These are phyloP conservation scores for Phyllosticta citriasiana DNA, from an alignment of 2,329 filamentous ascomycete species.

Conservation along the genomic window DNA sequence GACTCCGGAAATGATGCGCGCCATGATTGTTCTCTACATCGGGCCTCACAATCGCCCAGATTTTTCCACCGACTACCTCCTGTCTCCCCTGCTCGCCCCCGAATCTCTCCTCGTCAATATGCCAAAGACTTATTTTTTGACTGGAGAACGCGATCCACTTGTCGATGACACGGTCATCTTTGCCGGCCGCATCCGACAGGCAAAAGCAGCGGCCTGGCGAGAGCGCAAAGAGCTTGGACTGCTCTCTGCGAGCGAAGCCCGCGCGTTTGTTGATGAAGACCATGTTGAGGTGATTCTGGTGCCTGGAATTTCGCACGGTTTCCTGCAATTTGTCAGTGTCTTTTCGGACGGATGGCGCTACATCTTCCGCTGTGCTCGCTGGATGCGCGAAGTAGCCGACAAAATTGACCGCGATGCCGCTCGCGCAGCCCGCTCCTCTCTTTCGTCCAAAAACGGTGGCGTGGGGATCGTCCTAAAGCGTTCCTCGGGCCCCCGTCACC, in stretches of 20 bases:
- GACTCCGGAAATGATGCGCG: constrained; percentile 95
- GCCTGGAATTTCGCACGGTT: constrained; percentile 85
- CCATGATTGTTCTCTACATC: constrained; percentile 97
- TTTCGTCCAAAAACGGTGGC: neutral
- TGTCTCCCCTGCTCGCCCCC: constrained; percentile 83
- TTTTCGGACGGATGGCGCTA: constrained; percentile 89
- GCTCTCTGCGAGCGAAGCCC: constrained; percentile 39
- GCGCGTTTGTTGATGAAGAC: constrained; percentile 58
- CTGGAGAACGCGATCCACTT: constrained; percentile 86
- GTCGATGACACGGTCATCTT: constrained; percentile 98
- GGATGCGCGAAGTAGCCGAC: constrained; percentile 72
- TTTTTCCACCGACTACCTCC: constrained; percentile 80
- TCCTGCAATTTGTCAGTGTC: constrained; percentile 78
- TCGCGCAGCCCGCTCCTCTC: neutral
- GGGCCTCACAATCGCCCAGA: constrained; percentile 88
- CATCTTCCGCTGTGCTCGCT: constrained; percentile 65
- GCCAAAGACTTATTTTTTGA: constrained; percentile 88
- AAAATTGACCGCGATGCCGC: constrained; percentile 31
- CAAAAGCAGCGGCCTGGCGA: constrained; percentile 51
- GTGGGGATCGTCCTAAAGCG: neutral
- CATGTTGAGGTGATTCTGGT: constrained; percentile 75
- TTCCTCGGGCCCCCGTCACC: constrained; percentile 25
- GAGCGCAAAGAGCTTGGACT: constrained; percentile 48
- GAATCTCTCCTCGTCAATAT: constrained; percentile 76
- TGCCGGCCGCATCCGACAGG: constrained; percentile 74